Percentiles rank a stretch among this genome's conserved stretches.
These are phyloP conservation scores for Pachysandra terminalis DNA, from an alignment of 164 flowering plant genomes.

Conservation along the genomic window DNA sequence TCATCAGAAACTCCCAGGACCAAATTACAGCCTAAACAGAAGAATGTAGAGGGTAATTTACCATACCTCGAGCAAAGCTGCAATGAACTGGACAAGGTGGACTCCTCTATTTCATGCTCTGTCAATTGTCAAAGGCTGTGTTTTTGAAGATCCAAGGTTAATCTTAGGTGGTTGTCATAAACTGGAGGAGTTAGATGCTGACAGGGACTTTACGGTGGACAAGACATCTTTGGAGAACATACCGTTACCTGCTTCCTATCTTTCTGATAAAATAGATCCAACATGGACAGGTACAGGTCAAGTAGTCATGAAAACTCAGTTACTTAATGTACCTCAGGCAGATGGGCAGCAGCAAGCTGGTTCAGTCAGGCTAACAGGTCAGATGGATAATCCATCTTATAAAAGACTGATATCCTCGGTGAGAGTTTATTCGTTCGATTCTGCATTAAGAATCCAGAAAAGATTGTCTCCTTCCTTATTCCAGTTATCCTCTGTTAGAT, in stretches of 20 bases:
- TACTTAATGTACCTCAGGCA: slow-evolving; percentile 10
- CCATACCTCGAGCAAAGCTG: slow-evolving; percentile 16
- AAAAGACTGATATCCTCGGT: slow-evolving; percentile 48
- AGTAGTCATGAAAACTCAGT: slow-evolving; percentile 24
- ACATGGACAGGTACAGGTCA: slow-evolving; percentile 82
- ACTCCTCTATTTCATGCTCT: slow-evolving; percentile 27
- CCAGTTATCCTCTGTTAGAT: slow-evolving; percentile 56
- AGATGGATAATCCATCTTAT: slow-evolving; percentile 39
- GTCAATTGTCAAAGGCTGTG: slow-evolving; percentile 39
- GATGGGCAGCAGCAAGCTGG: slow-evolving; percentile 35
- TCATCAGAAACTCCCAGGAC: slow-evolving; percentile 20
- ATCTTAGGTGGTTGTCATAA: slow-evolving; percentile 14
- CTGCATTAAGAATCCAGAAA: slow-evolving; percentile 59
- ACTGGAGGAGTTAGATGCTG: slow-evolving; percentile 24
- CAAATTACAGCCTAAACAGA: slow-evolving; percentile 12
- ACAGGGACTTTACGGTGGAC: slow-evolving; percentile 28
- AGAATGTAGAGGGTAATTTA: slow-evolving; percentile 23
- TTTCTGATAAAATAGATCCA: slow-evolving; percentile 88
- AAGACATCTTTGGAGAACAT: slow-evolving; percentile 24
- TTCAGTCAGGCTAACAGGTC: slow-evolving; percentile 35
- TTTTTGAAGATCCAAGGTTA: slow-evolving; percentile 18
- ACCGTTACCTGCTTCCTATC: slow-evolving; percentile 45
- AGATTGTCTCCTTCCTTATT: slow-evolving; percentile 49
- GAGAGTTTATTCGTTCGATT: slow-evolving; percentile 90
- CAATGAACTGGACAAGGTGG: slow-evolving; percentile 9